Conservation (phyloP, 2,329 filamentous ascomycete genomes). For the Bipolaris cookei region DNA sequence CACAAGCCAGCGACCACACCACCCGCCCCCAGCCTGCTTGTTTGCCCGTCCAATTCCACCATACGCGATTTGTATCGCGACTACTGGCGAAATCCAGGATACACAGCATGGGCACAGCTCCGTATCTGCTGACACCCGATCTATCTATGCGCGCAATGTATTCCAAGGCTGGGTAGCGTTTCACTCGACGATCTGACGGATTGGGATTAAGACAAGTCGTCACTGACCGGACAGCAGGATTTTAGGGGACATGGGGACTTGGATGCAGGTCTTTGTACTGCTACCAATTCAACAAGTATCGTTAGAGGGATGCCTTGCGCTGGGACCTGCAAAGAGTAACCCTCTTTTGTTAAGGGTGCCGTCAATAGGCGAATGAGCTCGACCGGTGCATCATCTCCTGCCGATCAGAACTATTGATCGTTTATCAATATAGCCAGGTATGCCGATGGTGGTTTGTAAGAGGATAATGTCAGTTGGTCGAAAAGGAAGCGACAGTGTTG, state of each 20-base stretch:
- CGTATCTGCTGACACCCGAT: conserved; percentile 3
- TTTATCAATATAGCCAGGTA: neutral
- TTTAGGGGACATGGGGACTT: neutral
- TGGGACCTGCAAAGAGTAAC: neutral
- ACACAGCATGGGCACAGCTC: neutral
- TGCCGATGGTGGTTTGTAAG: neutral
- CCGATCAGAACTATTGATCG: neutral
- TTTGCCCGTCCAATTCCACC: conserved; percentile 6
- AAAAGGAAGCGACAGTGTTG: neutral
- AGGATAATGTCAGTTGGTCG: neutral
- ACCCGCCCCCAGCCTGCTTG: conserved; percentile 9
- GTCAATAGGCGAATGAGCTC: neutral
- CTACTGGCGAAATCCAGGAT: conserved; percentile 1
- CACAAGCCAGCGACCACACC: conserved; percentile 8
- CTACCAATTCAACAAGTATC: neutral
- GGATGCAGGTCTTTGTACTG: neutral
- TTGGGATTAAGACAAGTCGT: neutral
- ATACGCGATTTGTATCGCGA: conserved; percentile 7
- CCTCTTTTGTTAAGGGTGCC: neutral
- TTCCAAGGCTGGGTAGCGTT: neutral
- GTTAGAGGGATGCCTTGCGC: neutral
- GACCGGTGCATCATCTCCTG: neutral
- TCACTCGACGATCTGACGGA: neutral
- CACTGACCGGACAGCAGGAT: neutral
- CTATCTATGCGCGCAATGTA: neutral